These are phyloP conservation scores for Cladobotryum protrusum DNA, from an alignment of 2,329 filamentous ascomycete genomes.

Conservation along the genomic window DNA sequence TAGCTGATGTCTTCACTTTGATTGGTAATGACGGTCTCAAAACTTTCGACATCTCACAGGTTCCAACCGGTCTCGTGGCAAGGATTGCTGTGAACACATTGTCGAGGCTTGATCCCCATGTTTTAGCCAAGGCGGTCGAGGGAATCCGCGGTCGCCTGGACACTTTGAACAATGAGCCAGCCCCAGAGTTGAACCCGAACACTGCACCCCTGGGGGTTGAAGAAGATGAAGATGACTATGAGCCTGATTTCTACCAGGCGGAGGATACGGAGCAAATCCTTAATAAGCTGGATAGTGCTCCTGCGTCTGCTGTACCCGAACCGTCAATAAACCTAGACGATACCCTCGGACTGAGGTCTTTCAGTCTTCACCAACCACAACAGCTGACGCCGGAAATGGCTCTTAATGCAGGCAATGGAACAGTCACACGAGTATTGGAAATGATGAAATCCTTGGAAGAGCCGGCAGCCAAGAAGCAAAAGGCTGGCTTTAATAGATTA, in stretches of 20 bases:
- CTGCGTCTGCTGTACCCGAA: conserved; percentile 38
- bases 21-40: conserved; percentile 66
- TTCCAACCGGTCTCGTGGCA: conserved; percentile 69
- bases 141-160: conserved; percentile 48
- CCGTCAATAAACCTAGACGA: conserved; percentile 22
- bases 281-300: conserved; percentile 67
- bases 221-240: conserved; percentile 83
- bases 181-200: conserved; percentile 47
- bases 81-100: conserved; percentile 79
- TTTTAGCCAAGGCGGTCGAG: conserved; percentile 67
- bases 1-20: conserved; percentile 81
- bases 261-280: conserved; percentile 73
- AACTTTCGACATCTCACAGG: conserved; percentile 73
- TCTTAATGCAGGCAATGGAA: conserved; percentile 66
- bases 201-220: conserved; percentile 59
- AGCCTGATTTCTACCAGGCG: conserved; percentile 74
- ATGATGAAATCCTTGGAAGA: conserved; percentile 71
- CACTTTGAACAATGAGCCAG: conserved; percentile 38
- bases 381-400: conserved; percentile 66
- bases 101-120: conserved; percentile 59
- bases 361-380: conserved; percentile 72
- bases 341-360: conserved; percentile 65
- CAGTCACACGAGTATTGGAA: conserved; percentile 69
- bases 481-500: conserved; percentile 73
- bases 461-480: conserved; percentile 51